These are phyloP conservation scores for Backusella morwellensis DNA, from an alignment of 192 early-diverging fungal genomes.

Conservation along the genomic window DNA sequence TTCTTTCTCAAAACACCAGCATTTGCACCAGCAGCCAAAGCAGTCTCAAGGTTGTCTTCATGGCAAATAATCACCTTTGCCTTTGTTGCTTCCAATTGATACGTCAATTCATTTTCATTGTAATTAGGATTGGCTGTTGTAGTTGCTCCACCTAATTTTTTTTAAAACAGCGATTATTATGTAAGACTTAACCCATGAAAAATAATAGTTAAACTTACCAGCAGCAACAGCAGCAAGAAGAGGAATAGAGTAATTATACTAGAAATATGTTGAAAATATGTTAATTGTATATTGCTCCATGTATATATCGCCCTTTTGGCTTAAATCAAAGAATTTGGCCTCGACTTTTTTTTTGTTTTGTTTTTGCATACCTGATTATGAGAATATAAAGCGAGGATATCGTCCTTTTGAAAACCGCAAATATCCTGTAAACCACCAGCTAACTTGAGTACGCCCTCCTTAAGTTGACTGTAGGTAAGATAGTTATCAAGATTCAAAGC, in stretches of 20 bases:
- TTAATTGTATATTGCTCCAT: not conserved
- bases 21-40: constrained; percentile 15
- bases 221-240: constrained; percentile 34
- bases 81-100: constrained; percentile 70
- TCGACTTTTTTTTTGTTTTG: not conserved
- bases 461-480: constrained; percentile 38
- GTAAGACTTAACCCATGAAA: constrained; percentile 11
- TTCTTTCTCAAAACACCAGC: constrained; percentile 13
- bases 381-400: constrained; percentile 22
- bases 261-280: not conserved
- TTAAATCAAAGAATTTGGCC: not conserved
- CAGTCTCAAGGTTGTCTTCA: constrained; percentile 16
- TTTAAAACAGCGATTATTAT: not conserved
- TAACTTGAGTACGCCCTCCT: constrained; percentile 8
- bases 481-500: constrained; percentile 21
- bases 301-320: not conserved
- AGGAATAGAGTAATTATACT: constrained; percentile 33
- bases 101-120: constrained; percentile 68
- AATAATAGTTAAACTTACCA: constrained; percentile 25
- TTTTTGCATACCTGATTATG: constrained; percentile 24
- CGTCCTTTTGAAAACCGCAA: constrained; percentile 18
- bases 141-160: constrained; percentile 54
- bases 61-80: constrained; percentile 66
- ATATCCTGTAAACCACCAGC: constrained; percentile 27
- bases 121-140: constrained; percentile 84